A percentile compares a stretch with the other conserved stretches of the same genome.
Evolutionary conservation across 177 flowering plant genomes (phyloP).

Genomic region (Tripterygium wilfordii): DNA sequence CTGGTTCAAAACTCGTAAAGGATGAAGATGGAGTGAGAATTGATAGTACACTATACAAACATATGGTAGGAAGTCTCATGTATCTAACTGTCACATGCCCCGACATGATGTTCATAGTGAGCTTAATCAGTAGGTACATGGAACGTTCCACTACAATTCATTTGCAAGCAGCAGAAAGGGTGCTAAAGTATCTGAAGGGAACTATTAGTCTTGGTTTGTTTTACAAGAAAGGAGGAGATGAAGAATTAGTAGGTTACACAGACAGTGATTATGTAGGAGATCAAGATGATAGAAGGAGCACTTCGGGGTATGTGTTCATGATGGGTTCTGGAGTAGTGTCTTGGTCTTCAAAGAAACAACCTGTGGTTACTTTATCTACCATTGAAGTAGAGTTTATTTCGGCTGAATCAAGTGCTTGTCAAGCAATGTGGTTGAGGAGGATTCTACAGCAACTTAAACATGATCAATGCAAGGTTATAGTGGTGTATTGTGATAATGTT

Average conservation of each 20-base stretch:
- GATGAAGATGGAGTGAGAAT: background rate
- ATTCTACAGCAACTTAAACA: background rate
- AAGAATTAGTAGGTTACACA: background rate
- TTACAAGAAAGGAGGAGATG: background rate
- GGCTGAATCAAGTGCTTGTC: background rate
- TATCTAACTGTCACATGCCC: background rate
- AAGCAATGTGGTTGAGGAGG: background rate
- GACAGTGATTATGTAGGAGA: too few relatives aligned
- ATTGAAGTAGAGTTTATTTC: background rate
- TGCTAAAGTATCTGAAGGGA: background rate
- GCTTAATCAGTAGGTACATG: background rate
- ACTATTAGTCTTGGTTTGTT: background rate
- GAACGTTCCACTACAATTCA: background rate
- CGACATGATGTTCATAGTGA: background rate
- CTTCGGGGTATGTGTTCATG: background rate
- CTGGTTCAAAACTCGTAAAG: background rate
- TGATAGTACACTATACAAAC: background rate
- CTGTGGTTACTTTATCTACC: background rate
- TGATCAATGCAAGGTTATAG: background rate
- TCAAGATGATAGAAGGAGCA: background rate
- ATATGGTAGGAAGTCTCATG: background rate
- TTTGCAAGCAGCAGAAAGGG: background rate
- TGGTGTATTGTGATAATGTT: background rate
- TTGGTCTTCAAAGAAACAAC: background rate
- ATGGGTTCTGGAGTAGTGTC: background rate